Base-by-base conservation (phyloP, 495 filamentous ascomycete species). In the Neurospora intermedia region DNA sequence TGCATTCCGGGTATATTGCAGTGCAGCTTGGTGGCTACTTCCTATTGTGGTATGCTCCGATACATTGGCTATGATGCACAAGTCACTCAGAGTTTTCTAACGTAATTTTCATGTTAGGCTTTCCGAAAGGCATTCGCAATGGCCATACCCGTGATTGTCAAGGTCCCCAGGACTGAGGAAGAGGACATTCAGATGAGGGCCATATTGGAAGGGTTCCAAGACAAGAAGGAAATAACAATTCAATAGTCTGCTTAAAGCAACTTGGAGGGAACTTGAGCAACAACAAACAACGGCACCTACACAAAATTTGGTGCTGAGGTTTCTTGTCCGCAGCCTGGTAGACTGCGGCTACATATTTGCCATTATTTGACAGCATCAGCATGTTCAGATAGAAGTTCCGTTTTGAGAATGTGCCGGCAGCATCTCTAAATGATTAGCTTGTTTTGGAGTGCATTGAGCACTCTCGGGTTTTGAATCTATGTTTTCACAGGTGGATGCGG, bases 91-190 rank as follows among this genome's bases (percentile, higher is more conserved):
- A 81, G 75, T 72, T 79, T 71, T 54, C 39, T 76, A 43, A 78
- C 69, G 6, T 39, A 48, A 31, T 54, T 74, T 74, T 79, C 73
- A 79, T 74, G 69, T 35, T 74, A 90, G 88, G 85, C 83, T 40
- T 85, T 89, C 78, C 84, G 88, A 42, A 85, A 86, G 72, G 77
- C 89, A 41, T 89, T 89, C 70, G 80, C 87, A 6, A 81, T 85
- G 2, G 85, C 83, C 18, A 87, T 90, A 9, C 88, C 87, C 4
- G 83, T 82, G 35, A 78, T 89, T 69, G 82, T 90, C 15, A 78
- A 80, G n/a, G 87, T 90, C 38, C 88, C 88, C 38, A 88, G 88
- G 81, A 84, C 81, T 46, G 85, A 86, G 70, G 84, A 85, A 73
- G 86, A 89, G 76, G 87, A 89, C 69, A n/a, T 39, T 11, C 75